phyloP scores from a whole-genome alignment of 1,284 basidiomycete species.

The Sphaerobolus stellatus region DNA sequence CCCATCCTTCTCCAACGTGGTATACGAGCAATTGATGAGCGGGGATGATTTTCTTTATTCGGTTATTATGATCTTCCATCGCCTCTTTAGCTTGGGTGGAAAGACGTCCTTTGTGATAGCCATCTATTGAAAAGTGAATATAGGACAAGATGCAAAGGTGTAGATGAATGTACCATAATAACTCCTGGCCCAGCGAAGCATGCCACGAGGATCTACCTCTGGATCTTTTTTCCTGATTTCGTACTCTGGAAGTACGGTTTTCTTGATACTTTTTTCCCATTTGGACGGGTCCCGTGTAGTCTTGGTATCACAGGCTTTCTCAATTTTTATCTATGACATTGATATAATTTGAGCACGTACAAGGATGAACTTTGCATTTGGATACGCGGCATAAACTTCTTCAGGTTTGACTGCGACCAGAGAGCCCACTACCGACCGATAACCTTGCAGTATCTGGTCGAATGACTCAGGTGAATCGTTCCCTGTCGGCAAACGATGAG shows the following conservation, averaged over 20 bases:
- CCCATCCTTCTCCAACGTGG: neutral
- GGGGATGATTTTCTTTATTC: neutral
- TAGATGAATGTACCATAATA: neutral
- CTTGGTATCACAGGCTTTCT: neutral
- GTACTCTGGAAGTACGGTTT: neutral
- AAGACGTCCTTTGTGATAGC: neutral
- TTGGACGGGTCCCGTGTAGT: constrained; percentile 1
- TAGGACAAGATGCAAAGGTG: neutral
- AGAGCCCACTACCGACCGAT: neutral
- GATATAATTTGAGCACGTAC: neutral
- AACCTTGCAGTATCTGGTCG: neutral
- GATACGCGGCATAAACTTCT: neutral
- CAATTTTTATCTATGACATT: neutral
- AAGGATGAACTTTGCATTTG: neutral
- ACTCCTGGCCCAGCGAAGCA: neutral
- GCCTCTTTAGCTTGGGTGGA: neutral
- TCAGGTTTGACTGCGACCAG: neutral
- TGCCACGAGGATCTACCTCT: no score
- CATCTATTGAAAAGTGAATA: neutral
- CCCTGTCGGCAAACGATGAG: neutral
- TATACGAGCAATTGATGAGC: neutral
- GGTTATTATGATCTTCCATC: neutral
- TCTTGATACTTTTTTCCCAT: constrained; percentile 6
- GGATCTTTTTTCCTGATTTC: no score
- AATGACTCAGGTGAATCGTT: neutral